Evolutionary conservation across 2,329 filamentous ascomycete genomes (phyloP).

Genomic region (Cordyceps cicadae): DNA sequence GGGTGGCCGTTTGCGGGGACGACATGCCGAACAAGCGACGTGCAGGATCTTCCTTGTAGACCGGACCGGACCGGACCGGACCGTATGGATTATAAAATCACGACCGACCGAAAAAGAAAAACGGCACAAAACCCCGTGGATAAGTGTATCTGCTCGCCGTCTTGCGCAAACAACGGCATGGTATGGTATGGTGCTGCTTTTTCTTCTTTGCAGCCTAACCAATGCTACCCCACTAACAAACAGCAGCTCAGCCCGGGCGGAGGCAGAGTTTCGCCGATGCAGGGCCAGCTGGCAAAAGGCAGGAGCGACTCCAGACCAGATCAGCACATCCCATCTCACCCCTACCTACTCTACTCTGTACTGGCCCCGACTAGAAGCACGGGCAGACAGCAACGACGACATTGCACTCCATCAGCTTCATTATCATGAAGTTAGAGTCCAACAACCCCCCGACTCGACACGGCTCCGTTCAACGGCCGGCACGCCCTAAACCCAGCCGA

Average conservation of each 20-base stretch:
- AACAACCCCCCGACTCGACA: neutral
- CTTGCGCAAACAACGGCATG: neutral
- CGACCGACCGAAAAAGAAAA: neutral
- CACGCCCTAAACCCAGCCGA: conserved; percentile 2
- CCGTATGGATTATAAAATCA: neutral
- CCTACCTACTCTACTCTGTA: neutral
- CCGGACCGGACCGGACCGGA: no score
- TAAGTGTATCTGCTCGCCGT: no score
- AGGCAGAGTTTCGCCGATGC: conserved; percentile 4
- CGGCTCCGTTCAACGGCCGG: conserved; percentile 4
- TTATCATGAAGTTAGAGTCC: neutral
- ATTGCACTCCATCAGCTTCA: neutral
- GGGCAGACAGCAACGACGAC: neutral
- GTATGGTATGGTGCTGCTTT: no score
- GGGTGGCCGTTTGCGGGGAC: neutral
- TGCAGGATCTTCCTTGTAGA: neutral
- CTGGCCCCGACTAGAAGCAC: neutral
- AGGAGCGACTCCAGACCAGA: neutral
- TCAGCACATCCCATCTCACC: neutral
- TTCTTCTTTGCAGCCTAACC: no score
- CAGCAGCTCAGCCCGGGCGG: no score
- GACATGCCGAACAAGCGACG: neutral
- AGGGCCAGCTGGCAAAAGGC: neutral
- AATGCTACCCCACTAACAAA: neutral
- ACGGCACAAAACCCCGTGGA: no score